Conservation (phyloP, 2,329 filamentous ascomycete genomes). For the Paraphoma sp. region DNA sequence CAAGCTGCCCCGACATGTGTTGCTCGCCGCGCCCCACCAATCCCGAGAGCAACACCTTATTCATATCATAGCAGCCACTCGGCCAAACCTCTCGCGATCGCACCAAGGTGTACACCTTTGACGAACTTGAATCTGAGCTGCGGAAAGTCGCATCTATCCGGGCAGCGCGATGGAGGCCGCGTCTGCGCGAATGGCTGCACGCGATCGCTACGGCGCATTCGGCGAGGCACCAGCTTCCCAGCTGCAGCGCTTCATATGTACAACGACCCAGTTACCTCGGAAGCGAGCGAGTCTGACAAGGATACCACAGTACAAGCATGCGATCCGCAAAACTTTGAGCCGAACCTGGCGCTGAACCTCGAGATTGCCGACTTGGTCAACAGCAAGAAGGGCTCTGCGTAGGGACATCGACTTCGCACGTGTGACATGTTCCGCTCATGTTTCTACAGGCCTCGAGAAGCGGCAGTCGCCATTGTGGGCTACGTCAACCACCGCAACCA, state of each 20-base stretch:
- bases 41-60: slow-evolving; percentile 14
- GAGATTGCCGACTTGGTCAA: slow-evolving; percentile 98
- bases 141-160: background rate
- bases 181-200: slow-evolving; percentile 91
- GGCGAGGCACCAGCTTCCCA: slow-evolving; percentile 81
- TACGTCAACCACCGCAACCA: slow-evolving; percentile 97
- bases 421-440: background rate
- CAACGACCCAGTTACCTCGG: slow-evolving; percentile 17
- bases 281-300: background rate
- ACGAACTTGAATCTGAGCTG: background rate
- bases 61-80: slow-evolving; percentile 5
- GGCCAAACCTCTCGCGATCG: slow-evolving; percentile 4
- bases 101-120: background rate
- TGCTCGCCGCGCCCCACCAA: slow-evolving; percentile 21
- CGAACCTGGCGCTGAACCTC: slow-evolving; percentile 93
- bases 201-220: slow-evolving; percentile 89
- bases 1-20: slow-evolving; percentile 17
- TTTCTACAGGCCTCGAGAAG: slow-evolving; percentile 76
- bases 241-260: slow-evolving; percentile 90
- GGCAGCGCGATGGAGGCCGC: slow-evolving; percentile 77
- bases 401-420: slow-evolving; percentile 37
- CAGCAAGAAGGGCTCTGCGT: slow-evolving; percentile 91
- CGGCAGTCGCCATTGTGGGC: slow-evolving; percentile 88
- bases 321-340: slow-evolving; percentile 96
- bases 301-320: slow-evolving; percentile 76